Base-by-base conservation (phyloP, 2,329 filamentous ascomycete species). In the Ophiostoma sp. region DNA sequence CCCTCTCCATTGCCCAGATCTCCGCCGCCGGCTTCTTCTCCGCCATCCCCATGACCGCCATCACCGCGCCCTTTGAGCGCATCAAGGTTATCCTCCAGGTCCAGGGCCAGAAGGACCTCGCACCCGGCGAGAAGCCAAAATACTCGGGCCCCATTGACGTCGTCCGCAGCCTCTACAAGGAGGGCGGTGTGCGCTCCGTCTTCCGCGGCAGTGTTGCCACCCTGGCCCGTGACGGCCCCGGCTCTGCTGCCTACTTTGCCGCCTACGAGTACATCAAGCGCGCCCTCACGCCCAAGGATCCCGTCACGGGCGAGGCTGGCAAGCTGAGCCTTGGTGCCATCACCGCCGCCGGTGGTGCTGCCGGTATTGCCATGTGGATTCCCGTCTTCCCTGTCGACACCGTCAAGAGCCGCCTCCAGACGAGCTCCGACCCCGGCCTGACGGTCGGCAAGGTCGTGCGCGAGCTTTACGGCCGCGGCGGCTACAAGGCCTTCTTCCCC, bases 1-100 rank as follows among this genome's bases (percentile, higher is more conserved):
- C 85, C 66, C 92, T 91, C 80, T 87, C 88, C 69, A 93, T 97
- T 76, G 90, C 83, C 60, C 95, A 99, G 79, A 88, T 96, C 79
- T 95, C 92, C 45, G 86, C 92, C 47, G 95, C 95, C 14, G 95
- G 95, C 72, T 97, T 97, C 87, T 96, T 99, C 86, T 96, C 92
- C 76, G 95, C 95, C 70, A 90, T 99, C 70, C 95, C 95, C 75
- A 96, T 96, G 92, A 99, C 95, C 4, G 81, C 92, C 79, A 97
- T 99, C 81, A 98, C 95, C n/a, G 95, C 95, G 4, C 95, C 95
- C 70, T 98, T 99, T 78, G 95, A 99, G 84, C 94, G 95, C 76
- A 93, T 99, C 74, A 99, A 99, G 81, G 94, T 99, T 68, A 93
- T 99, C 72, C 89, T 99, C 1, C 95, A 99, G 79, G 96, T 98